These are phyloP conservation scores for Xylaria sp. DNA, from an alignment of 2,329 filamentous ascomycete species.

Conservation along the genomic window DNA sequence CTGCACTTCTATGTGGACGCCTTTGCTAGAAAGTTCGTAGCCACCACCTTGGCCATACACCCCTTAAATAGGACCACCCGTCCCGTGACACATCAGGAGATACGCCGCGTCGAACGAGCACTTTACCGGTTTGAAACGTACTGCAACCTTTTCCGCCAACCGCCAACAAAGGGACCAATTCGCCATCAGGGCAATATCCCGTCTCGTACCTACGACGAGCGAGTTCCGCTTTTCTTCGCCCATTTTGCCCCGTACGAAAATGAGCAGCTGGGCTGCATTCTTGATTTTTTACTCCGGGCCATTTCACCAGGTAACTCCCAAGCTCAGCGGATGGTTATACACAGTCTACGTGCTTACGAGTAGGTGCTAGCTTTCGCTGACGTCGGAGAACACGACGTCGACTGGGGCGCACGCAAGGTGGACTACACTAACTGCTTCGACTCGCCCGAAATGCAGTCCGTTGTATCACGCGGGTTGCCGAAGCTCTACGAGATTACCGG, in stretches of 20 bases:
- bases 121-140: slow-evolving; percentile 5
- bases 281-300: not conserved
- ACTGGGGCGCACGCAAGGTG: not conserved
- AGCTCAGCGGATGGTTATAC: too few species aligned
- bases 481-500: not conserved
- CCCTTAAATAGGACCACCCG: not conserved
- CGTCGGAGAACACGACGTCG: not conserved
- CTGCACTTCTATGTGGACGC: not conserved
- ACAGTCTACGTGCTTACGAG: not conserved
- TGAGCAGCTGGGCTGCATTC: not conserved
- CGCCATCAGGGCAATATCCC: too few species aligned
- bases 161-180: not conserved
- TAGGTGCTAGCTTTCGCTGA: not conserved
- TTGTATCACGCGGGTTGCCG: slow-evolving; percentile 1
- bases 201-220: too few species aligned
- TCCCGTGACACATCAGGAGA: not conserved
- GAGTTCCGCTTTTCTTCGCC: not conserved
- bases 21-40: not conserved
- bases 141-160: not conserved
- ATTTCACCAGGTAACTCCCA: not conserved
- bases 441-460: not conserved
- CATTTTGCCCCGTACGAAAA: not conserved
- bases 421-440: not conserved
- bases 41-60: not conserved
- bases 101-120: slow-evolving; percentile 5